These are phyloP conservation scores for Xerocomellus chrysenteron DNA, from an alignment of 768 basidiomycete genomes.

Conservation along the genomic window DNA sequence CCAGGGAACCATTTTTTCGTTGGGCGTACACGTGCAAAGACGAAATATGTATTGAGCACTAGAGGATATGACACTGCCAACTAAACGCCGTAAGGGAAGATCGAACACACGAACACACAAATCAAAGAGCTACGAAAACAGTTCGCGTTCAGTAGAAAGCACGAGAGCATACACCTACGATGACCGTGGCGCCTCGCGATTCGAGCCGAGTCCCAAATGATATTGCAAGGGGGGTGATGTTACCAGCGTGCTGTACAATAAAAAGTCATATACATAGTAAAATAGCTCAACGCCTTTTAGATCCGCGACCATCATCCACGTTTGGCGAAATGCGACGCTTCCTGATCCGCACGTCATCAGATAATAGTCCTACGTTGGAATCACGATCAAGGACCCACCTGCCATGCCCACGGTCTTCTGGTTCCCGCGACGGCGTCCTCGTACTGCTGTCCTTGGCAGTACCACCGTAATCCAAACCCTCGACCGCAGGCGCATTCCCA, in stretches of 20 bases:
- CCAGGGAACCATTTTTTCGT: too few relatives aligned
- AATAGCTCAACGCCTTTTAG: slow-evolving; percentile 63
- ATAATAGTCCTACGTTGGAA: background rate
- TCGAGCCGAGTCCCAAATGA: background rate
- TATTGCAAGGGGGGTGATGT: slow-evolving; percentile 8
- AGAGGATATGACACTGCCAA: background rate
- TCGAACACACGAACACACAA: too few relatives aligned
- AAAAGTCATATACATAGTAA: slow-evolving; percentile 27
- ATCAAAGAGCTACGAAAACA: too few relatives aligned
- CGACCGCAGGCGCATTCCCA: slow-evolving; percentile 79
- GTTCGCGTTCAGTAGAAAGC: background rate
- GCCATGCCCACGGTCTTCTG: slow-evolving; percentile 63
- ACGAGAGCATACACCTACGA: background rate
- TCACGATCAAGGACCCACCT: slow-evolving; percentile 39
- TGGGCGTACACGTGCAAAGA: too few relatives aligned
- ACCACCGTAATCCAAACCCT: slow-evolving; percentile 87
- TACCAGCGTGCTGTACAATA: slow-evolving; percentile 28
- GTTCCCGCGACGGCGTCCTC: slow-evolving; percentile 62
- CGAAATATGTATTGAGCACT: too few relatives aligned
- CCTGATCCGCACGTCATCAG: slow-evolving; percentile 36
- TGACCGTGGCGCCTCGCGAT: background rate
- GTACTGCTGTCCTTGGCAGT: slow-evolving; percentile 42
- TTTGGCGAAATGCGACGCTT: slow-evolving; percentile 76
- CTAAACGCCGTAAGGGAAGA: background rate
- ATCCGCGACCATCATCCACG: slow-evolving; percentile 63